Percentiles rank a stretch among this genome's conserved stretches.
phyloP scores from a whole-genome alignment of 2,329 filamentous ascomycete species.

The Pseudocercospora crystallina region DNA sequence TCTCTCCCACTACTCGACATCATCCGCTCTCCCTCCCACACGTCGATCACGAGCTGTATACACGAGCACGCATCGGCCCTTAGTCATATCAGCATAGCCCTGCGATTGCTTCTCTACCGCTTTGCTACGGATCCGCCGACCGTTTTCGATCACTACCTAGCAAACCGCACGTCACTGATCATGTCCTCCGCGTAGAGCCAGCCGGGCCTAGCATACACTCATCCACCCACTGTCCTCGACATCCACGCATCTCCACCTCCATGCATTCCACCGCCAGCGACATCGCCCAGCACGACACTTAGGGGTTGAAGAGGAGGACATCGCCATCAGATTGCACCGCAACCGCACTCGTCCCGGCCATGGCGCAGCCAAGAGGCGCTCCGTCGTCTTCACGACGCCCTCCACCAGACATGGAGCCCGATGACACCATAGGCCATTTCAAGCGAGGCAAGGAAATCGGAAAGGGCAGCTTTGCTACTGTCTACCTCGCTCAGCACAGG shows the following conservation, averaged over 20 bases:
- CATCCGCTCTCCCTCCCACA: too few species aligned
- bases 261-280: conserved; percentile 17
- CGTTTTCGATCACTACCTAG: background rate
- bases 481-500: conserved; percentile 59
- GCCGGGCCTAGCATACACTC: conserved; percentile 12
- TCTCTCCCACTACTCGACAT: too few species aligned
- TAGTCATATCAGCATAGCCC: too few species aligned
- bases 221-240: conserved; percentile 8
- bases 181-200: conserved; percentile 11
- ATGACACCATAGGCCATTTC: conserved; percentile 68
- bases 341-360: conserved; percentile 18
- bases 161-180: background rate
- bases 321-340: conserved; percentile 6
- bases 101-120: too few species aligned
- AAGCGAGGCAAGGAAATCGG: conserved; percentile 85
- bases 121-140: too few species aligned
- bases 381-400: conserved; percentile 37
- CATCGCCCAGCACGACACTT: conserved; percentile 12
- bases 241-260: conserved; percentile 5
- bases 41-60: too few species aligned
- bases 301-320: conserved; percentile 17
- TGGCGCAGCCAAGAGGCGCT: conserved; percentile 30
- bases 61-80: too few species aligned
- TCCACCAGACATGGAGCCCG: conserved; percentile 36
- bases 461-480: conserved; percentile 95